Evolutionary conservation across 345 rosid genomes (phyloP), one percentile per base, ranked within the genome.

Genomic region (Viola odorata): DNA sequence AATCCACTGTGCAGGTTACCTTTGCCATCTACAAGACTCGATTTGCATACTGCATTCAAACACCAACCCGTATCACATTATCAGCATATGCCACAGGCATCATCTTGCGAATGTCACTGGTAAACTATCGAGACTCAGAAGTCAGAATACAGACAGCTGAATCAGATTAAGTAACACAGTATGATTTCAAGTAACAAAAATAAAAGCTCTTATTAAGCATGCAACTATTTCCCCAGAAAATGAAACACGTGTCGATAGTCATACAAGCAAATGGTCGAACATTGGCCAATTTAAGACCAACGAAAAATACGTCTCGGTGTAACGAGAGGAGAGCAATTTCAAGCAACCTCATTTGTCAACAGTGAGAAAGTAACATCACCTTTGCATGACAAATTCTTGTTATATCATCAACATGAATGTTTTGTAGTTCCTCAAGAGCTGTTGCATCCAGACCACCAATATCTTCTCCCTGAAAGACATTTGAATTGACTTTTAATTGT

Each of bases 361-460:
- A 50, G 51, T 51, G 66, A 41, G 47, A 37, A 38, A 61, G 50
- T 7, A 57, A 37, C 6, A 41, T 66, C 42, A 85, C 84, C 85
- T 80, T 82, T n/a, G 81, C 77, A 52, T 69, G 80, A 73, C 80
- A 78, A 57, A 78, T 80, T 68, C 75, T 80, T 7, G 87, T 77
- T 67, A 80, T 69, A 37, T 76, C 85, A 57, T 80, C 84, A 50
- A 82, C 80, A 59, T 78, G 91, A 77, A 78, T 72, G 71, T 77
- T 75, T 68, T 81, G 82, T 62, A 81, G 77, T 63, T 81, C 82
- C 64, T 81, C 89, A 10, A 84, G 89, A 37, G 77, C 55, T 7
- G 42, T 58, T 6, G 68, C 74, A 59, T 77, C 83, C 69, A 82
- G 64, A 63, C 71, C 73, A 47, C 64, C 56, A 59, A 85, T 66